Percentiles rank a stretch among this genome's conserved stretches.
Evolutionary conservation across 2,329 filamentous ascomycete genomes (phyloP).

Genomic region (Diaporthe vaccinii): DNA sequence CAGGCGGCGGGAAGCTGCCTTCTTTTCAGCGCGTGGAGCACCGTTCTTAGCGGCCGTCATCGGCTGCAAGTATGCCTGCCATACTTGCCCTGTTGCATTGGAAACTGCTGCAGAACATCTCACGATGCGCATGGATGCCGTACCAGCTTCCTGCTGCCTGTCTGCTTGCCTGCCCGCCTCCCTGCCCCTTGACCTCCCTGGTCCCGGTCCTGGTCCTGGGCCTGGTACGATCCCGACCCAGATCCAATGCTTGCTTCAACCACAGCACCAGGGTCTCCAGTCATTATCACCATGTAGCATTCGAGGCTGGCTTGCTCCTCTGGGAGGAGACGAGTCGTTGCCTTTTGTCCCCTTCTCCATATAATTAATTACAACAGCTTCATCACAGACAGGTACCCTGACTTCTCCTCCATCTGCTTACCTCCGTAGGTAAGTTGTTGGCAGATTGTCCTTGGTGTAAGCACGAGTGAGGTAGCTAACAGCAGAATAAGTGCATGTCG

Average conservation of each 20-base stretch:
- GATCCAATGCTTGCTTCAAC: constrained; percentile 3
- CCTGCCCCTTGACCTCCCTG: background rate
- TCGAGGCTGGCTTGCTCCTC: background rate
- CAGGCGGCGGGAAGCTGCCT: background rate
- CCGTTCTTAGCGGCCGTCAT: constrained; percentile 24
- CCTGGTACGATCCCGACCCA: background rate
- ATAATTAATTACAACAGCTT: background rate
- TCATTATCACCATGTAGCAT: background rate
- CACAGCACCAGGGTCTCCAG: background rate
- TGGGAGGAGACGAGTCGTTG: too few species aligned
- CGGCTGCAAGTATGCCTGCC: constrained; percentile 23
- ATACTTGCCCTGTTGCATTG: background rate
- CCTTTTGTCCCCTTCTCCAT: background rate
- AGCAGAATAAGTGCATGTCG: background rate
- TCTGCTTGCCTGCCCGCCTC: background rate
- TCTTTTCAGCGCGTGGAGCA: constrained; percentile 25
- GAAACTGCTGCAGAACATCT: constrained; percentile 8
- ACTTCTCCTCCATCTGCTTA: background rate
- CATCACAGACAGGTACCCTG: background rate
- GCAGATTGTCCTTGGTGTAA: background rate
- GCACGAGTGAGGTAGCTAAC: background rate
- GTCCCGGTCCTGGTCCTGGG: background rate
- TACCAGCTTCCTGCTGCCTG: background rate
- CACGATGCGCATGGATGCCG: constrained; percentile 8
- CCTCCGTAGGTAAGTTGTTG: too few species aligned